These are phyloP conservation scores for Chlamydomonas sp. DNA, from an alignment of 139 green algal species.

Conservation along the genomic window DNA sequence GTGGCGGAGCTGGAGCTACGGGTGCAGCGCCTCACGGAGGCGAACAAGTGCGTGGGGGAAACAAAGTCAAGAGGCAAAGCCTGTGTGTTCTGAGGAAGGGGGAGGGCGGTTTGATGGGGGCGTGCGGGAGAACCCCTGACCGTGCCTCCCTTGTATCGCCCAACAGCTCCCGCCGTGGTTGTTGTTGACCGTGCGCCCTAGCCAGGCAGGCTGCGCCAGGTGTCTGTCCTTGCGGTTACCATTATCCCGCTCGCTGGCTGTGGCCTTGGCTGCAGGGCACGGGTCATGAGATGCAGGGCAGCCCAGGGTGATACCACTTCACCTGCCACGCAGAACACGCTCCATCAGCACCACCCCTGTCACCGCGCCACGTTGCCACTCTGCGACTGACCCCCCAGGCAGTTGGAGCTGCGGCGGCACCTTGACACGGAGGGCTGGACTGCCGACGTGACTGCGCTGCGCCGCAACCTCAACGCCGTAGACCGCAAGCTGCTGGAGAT, in stretches of 20 bases:
- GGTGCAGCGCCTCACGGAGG: conserved; percentile 31
- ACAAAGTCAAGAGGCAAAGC: not conserved
- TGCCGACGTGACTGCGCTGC: conserved; percentile 30
- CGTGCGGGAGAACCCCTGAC: too few relatives aligned
- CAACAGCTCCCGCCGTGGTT: too few relatives aligned
- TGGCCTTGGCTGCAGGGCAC: too few relatives aligned
- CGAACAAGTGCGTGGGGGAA: conserved; percentile 38
- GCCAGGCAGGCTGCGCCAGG: too few relatives aligned
- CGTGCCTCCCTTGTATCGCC: not conserved
- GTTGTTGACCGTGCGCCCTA: too few relatives aligned
- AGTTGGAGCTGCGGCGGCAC: conserved; percentile 30
- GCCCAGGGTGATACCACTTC: too few relatives aligned
- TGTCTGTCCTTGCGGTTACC: too few relatives aligned
- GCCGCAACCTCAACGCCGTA: conserved; percentile 66
- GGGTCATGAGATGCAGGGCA: too few relatives aligned
- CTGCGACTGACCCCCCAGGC: not conserved
- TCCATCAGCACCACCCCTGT: too few relatives aligned
- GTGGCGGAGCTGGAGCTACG: conserved; percentile 65
- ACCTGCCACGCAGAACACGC: too few relatives aligned
- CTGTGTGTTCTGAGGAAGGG: not conserved
- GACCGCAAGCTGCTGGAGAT: conserved; percentile 83
- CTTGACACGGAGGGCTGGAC: conserved; percentile 28
- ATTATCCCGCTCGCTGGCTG: too few relatives aligned
- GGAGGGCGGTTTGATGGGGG: not conserved
- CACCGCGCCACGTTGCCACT: not conserved